A percentile compares a stretch with the other conserved stretches of the same genome.
Evolutionary conservation across 2,329 filamentous ascomycete genomes (phyloP).

Genomic region (Ceratocystis harringtonii): DNA sequence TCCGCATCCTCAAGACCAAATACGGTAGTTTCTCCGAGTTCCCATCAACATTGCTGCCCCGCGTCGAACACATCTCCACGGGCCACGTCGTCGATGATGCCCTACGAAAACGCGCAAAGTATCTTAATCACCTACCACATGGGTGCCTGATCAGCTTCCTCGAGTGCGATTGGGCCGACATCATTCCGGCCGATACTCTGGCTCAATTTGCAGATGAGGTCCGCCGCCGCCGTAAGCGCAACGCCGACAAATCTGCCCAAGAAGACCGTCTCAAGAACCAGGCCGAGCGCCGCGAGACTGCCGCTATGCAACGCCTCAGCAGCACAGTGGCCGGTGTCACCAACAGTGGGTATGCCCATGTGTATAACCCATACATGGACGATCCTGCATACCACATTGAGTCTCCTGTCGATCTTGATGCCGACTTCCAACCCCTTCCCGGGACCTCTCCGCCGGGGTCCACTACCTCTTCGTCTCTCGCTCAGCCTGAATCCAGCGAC

Average conservation of each 20-base stretch:
- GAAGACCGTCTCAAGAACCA: conserved; percentile 76
- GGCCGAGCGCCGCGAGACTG: conserved; percentile 65
- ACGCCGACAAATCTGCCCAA: conserved; percentile 66
- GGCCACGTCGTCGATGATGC: conserved; percentile 79
- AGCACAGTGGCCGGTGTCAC: conserved; percentile 21
- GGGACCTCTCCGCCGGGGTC: conserved; percentile 37
- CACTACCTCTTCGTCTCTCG: background rate
- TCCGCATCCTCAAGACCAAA: conserved; percentile 77
- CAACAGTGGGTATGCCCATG: background rate
- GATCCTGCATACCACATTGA: conserved; percentile 17
- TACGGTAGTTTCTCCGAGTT: conserved; percentile 73
- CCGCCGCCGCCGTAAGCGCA: conserved; percentile 57
- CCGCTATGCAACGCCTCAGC: conserved; percentile 43
- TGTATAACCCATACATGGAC: background rate
- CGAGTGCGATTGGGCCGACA: conserved; percentile 90
- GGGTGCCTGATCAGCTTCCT: conserved; percentile 86
- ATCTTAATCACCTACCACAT: conserved; percentile 69
- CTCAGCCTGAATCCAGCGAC: background rate
- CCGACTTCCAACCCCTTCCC: conserved; percentile 51
- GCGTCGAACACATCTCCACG: conserved; percentile 77
- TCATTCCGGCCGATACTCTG: conserved; percentile 61
- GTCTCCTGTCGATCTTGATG: conserved; percentile 32
- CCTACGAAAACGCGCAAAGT: conserved; percentile 69
- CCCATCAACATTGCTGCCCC: conserved; percentile 70
- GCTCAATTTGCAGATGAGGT: conserved; percentile 63